These are phyloP conservation scores for Pulicaria dysenterica DNA, from an alignment of 129 eudicot species.

Conservation along the genomic window DNA sequence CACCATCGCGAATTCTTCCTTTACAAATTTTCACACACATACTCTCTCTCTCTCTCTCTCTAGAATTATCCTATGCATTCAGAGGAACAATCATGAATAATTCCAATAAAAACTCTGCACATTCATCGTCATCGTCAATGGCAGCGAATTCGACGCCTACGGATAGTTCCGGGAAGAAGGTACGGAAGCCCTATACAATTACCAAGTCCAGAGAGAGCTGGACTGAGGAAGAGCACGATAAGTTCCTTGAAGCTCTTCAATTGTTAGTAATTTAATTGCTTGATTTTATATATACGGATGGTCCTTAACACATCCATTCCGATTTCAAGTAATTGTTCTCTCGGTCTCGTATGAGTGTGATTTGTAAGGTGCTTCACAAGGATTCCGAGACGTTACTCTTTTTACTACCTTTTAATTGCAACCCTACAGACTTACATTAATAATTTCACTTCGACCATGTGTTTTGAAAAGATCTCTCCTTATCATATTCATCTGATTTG, in stretches of 20 bases:
- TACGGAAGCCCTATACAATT: constrained; percentile 89
- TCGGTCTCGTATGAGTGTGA: no score
- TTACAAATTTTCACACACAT: no score
- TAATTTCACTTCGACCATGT: background rate
- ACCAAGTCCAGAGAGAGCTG: constrained; percentile 98
- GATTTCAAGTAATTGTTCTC: background rate
- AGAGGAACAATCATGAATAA: constrained; percentile 21
- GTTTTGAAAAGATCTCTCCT: background rate
- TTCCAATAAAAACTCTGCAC: constrained; percentile 29
- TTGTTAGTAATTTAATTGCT: constrained; percentile 41
- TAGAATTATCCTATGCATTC: constrained; percentile 11
- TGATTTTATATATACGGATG: background rate
- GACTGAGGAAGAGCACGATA: constrained; percentile 97
- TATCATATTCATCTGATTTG: background rate
- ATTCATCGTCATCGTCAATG: constrained; percentile 39
- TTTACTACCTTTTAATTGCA: no score
- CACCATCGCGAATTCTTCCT: background rate
- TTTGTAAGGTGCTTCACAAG: no score
- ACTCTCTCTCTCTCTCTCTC: constrained; percentile 3
- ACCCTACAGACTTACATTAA: no score
- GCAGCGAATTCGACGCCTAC: constrained; percentile 38
- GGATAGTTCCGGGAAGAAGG: constrained; percentile 67
- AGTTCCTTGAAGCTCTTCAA: constrained; percentile 98
- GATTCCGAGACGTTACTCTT: no score
- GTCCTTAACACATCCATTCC: constrained; percentile 7